Evolutionary conservation across 257 asterid species (phyloP).

Genomic region (Solanum bukasovii): DNA sequence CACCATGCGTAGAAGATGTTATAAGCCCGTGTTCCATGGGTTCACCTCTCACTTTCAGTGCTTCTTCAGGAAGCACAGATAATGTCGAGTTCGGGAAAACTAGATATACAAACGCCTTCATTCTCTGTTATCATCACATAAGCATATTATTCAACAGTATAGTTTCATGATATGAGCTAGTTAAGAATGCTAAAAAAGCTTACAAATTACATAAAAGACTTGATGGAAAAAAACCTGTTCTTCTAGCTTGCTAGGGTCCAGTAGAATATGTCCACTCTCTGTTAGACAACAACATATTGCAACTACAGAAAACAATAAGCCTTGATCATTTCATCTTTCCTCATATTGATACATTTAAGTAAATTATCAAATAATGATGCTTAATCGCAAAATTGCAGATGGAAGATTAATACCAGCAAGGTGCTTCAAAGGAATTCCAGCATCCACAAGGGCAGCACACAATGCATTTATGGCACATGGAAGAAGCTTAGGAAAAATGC

Average conservation of each 20-base stretch:
- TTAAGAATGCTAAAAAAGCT: neutral
- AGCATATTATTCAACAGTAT: neutral
- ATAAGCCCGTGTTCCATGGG: slow-evolving; percentile 45
- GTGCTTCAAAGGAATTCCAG: slow-evolving; percentile 82
- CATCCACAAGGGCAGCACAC: slow-evolving; percentile 91
- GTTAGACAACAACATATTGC: slow-evolving; percentile 65
- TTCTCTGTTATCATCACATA: slow-evolving; percentile 39
- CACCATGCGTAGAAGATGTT: slow-evolving; percentile 73
- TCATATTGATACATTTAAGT: neutral
- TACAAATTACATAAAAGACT: neutral
- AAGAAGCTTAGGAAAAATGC: slow-evolving; percentile 52
- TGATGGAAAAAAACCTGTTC: slow-evolving; percentile 46
- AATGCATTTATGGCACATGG: slow-evolving; percentile 93
- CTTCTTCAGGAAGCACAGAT: slow-evolving; percentile 53
- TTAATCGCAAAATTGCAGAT: neutral
- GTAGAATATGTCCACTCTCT: slow-evolving; percentile 43
- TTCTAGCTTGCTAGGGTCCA: slow-evolving; percentile 80
- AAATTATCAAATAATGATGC: slow-evolving; percentile 1
- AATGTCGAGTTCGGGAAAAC: slow-evolving; percentile 63
- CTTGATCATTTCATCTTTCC: neutral
- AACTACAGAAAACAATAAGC: slow-evolving; percentile 28
- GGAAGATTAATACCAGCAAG: slow-evolving; percentile 49
- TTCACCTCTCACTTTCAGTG: slow-evolving; percentile 22
- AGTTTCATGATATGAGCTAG: neutral
- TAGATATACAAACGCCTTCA: slow-evolving; percentile 64